A percentile compares a stretch with the other conserved stretches of the same genome.
Conservation (phyloP, 2,329 filamentous ascomycete species). For the Fusarium dlaminii region DNA sequence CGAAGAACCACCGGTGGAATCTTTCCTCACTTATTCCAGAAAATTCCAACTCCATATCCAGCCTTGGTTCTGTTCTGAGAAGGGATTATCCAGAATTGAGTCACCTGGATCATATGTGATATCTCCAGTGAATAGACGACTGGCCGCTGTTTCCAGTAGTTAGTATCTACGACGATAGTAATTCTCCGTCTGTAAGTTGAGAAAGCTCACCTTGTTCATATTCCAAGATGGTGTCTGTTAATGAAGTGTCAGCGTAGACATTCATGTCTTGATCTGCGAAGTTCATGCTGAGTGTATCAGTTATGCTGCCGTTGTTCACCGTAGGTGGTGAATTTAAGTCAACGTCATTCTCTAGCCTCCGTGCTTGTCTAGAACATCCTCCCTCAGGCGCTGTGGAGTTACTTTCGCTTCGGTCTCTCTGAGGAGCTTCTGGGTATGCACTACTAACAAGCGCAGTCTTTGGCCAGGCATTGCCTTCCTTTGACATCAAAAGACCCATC, state of each 20-base stretch:
- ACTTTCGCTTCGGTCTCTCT: rapidly evolving
- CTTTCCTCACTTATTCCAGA: rapidly evolving
- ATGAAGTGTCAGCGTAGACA: not conserved
- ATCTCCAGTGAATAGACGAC: not conserved
- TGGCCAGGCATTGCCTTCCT: rapidly evolving
- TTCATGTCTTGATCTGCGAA: not conserved
- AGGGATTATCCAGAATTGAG: not conserved
- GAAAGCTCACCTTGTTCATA: not conserved
- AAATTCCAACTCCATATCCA: not conserved
- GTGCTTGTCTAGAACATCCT: too few species aligned
- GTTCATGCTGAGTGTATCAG: not conserved
- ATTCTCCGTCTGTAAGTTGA: too few species aligned
- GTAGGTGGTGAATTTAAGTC: rapidly evolving
- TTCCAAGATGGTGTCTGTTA: rapidly evolving
- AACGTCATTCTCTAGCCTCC: rapidly evolving
- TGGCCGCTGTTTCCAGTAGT: not conserved
- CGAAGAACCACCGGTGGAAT: rapidly evolving
- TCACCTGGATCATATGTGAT: not conserved
- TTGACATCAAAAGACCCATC: not conserved
- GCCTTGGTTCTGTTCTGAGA: not conserved
- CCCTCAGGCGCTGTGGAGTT: rapidly evolving
- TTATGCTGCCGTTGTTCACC: not conserved
- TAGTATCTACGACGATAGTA: too few species aligned
- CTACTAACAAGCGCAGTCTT: rapidly evolving
- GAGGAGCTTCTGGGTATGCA: not conserved